Base-by-base conservation (phyloP, 176 grass and related monocot species). In the Canna indica region DNA sequence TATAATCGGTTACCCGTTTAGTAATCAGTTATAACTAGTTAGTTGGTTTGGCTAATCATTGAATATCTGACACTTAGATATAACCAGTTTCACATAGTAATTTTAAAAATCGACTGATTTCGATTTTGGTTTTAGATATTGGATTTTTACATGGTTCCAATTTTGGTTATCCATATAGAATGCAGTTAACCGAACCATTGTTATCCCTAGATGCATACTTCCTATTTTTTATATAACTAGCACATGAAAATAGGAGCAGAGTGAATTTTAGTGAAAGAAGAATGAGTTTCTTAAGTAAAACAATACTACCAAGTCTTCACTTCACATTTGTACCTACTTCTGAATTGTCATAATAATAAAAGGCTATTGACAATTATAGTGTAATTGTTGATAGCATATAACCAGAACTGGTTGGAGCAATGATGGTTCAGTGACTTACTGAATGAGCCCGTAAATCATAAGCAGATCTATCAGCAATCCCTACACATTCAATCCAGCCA, bases 401-500 rank as follows among this genome's bases (percentile, higher is more conserved):
- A 20, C 6, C 1, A 35, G 7, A 32, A 32, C 39, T 30, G 9
- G 24, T 0, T 45, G 38, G 38, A 42, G 56, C 56, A 60, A 62
- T 9, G 1, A 56, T 1, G 29, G 18, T 16, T 22, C 9, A 26
- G 12, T 6, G 25, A 14, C 81, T 81, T 90, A 90, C 90, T 12
- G 80, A 79, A 34, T 94, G 90, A 75, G 90, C 90, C 32, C 48
- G 73, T 76, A 90, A 81, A 84, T 94, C 90, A 86, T 90, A 94
- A 36, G 90, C 83, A 71, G 90, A 94, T 77, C 86, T 83, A 52
- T 90, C 90, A 80, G 86, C 90, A 77, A 94, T 94, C 47, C 90
- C 83, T 22, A 94, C 86, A 15, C 90, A 90, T 73, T 94, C 86
- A 63, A 86, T 94, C 90, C 90, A 94, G 3, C 90, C 86, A 1